These are phyloP conservation scores for Dryadomyces quercus-mongolicae DNA, from an alignment of 2,329 filamentous ascomycete species.

Conservation along the genomic window DNA sequence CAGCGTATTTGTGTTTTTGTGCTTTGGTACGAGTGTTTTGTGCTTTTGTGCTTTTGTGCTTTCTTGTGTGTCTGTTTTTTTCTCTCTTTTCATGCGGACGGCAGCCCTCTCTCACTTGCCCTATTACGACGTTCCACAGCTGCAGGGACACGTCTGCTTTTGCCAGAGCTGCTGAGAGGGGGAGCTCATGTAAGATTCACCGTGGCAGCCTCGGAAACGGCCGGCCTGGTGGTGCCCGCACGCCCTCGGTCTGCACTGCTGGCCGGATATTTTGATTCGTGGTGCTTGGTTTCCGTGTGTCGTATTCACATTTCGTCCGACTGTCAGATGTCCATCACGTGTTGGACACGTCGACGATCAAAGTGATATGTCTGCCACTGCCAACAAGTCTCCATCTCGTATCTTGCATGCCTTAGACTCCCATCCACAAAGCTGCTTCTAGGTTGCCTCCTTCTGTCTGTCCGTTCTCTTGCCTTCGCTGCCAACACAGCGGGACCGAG, in stretches of 20 bases:
- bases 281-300: background rate
- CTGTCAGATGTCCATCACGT: slow-evolving; percentile 1
- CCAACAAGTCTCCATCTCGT: background rate
- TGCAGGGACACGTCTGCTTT: background rate
- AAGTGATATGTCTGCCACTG: background rate
- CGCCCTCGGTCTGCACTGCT: background rate
- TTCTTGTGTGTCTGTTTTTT: too few species aligned
- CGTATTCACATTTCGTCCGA: background rate
- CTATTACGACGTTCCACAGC: background rate
- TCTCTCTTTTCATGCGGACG: background rate
- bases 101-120: background rate
- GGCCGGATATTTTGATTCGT: background rate
- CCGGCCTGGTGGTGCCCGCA: background rate
- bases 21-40: too few species aligned
- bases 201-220: background rate
- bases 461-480: background rate
- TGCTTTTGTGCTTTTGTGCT: too few species aligned
- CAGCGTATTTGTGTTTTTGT: too few species aligned
- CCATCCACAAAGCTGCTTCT: background rate
- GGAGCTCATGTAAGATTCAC: background rate
- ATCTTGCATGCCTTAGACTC: background rate
- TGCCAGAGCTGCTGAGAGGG: background rate
- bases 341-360: background rate
- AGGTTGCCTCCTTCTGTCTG: background rate
- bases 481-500: background rate